Evolutionary conservation across 441 rosid genomes (phyloP).

Genomic region (Adansonia gregorii): DNA sequence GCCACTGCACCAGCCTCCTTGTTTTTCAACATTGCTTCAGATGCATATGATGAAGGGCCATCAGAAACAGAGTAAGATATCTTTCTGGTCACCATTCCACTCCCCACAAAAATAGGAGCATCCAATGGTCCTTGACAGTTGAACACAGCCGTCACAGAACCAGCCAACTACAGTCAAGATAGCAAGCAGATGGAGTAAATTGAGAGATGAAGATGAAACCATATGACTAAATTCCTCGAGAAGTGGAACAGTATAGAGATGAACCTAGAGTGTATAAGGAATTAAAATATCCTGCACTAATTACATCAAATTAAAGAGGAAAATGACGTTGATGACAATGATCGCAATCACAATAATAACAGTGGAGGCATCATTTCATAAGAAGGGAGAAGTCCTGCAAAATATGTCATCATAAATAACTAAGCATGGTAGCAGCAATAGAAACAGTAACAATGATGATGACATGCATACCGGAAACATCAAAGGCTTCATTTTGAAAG

Average conservation of each 20-base stretch:
- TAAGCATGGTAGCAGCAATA: background rate
- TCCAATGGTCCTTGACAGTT: constrained; percentile 99
- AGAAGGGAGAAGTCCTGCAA: background rate
- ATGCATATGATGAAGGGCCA: constrained; percentile 74
- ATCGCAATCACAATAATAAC: background rate
- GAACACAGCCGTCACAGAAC: constrained; percentile 95
- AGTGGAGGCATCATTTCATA: background rate
- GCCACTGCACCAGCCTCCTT: constrained; percentile 99
- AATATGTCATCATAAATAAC: constrained; percentile 3
- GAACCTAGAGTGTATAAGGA: background rate
- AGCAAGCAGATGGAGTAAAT: constrained; percentile 16
- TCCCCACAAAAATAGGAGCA: constrained; percentile 97
- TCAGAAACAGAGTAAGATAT: constrained; percentile 67
- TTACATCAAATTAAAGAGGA: constrained; percentile 11
- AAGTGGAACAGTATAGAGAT: background rate
- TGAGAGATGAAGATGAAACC: constrained; percentile 26
- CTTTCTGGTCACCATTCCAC: constrained; percentile 96
- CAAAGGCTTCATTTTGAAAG: constrained; percentile 93
- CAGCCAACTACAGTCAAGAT: constrained; percentile 77
- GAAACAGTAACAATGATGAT: constrained; percentile 2
- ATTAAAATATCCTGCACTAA: background rate
- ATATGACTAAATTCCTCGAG: constrained; percentile 1
- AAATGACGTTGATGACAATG: background rate
- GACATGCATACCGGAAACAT: constrained; percentile 69
- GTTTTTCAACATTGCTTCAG: constrained; percentile 86